A percentile compares a stretch with the other conserved stretches of the same genome.
Conservation (phyloP, 2,329 filamentous ascomycete genomes). For the Hirsutella minnesotensis region DNA sequence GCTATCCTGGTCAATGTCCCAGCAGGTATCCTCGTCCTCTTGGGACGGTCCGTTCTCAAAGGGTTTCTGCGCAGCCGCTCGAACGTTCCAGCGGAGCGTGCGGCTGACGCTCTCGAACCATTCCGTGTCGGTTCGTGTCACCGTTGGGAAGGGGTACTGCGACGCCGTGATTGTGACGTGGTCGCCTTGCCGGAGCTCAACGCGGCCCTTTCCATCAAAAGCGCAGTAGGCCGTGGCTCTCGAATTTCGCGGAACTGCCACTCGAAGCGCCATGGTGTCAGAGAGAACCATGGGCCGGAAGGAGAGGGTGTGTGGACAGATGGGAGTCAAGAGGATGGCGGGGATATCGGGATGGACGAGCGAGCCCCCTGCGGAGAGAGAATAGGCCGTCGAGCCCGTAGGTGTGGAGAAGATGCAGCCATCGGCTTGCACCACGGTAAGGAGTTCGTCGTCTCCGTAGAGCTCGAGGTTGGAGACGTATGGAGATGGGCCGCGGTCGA, state of each 20-base stretch:
- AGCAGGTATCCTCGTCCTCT: slow-evolving; percentile 50
- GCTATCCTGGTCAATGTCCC: slow-evolving; percentile 91
- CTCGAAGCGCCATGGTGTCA: slow-evolving; percentile 83
- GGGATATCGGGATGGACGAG: slow-evolving; percentile 95
- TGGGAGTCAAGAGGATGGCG: slow-evolving; percentile 89
- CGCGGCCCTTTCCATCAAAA: slow-evolving; percentile 92
- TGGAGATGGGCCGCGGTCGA: slow-evolving; percentile 89
- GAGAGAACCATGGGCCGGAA: slow-evolving; percentile 98
- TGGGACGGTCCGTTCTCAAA: slow-evolving; percentile 47
- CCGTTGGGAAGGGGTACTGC: slow-evolving; percentile 94
- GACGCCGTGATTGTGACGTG: slow-evolving; percentile 93
- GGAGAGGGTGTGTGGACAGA: slow-evolving; percentile 92
- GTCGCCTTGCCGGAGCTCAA: slow-evolving; percentile 87
- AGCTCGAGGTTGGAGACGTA: slow-evolving; percentile 96
- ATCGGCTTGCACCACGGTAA: slow-evolving; percentile 93
- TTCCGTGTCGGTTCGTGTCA: slow-evolving; percentile 77
- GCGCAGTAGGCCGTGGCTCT: slow-evolving; percentile 92
- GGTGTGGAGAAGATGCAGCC: slow-evolving; percentile 97
- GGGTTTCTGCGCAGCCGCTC: slow-evolving; percentile 82
- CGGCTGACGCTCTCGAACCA: slow-evolving; percentile 96
- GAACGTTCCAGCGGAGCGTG: slow-evolving; percentile 88
- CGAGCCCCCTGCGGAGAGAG: slow-evolving; percentile 86
- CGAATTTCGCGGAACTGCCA: slow-evolving; percentile 73
- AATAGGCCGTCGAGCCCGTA: slow-evolving; percentile 90
- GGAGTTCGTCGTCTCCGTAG: slow-evolving; percentile 86